Evolutionary conservation across 352 stramenopile genomes (phyloP).

Genomic region (Aphanomyces stellatus): DNA sequence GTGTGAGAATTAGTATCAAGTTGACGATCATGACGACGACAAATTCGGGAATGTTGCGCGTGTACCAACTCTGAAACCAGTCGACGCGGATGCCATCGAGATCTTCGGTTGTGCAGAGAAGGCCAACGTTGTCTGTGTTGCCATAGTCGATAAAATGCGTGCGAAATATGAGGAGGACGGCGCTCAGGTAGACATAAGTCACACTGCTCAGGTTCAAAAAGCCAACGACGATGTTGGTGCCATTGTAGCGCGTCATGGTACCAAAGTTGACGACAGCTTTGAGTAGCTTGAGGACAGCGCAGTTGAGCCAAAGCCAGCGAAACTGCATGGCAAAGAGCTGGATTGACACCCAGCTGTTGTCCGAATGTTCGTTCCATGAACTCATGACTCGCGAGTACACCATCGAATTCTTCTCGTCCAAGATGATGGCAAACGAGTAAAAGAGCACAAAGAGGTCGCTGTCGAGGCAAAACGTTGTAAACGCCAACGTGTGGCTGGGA

Average conservation of each 20-base stretch:
- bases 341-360: neutral
- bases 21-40: neutral
- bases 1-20: too few species aligned
- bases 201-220: neutral
- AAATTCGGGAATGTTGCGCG: neutral
- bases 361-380: neutral
- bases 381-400: neutral
- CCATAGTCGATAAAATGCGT: neutral
- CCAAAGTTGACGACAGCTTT: conserved; percentile 1
- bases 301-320: conserved; percentile 8
- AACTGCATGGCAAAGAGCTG: neutral
- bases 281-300: neutral
- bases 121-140: neutral
- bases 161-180: neutral
- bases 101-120: neutral
- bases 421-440: neutral
- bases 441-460: conserved; percentile 8
- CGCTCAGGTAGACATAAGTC: conserved; percentile 10
- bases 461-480: conserved; percentile 5
- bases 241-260: neutral
- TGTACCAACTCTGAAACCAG: neutral
- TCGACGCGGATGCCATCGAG: conserved; percentile 10
- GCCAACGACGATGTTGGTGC: neutral
- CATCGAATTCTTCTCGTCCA: neutral
- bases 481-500: conserved; percentile 1